Base-by-base conservation (phyloP, 1,284 basidiomycete genomes). In the Cystobasidium sp. region DNA sequence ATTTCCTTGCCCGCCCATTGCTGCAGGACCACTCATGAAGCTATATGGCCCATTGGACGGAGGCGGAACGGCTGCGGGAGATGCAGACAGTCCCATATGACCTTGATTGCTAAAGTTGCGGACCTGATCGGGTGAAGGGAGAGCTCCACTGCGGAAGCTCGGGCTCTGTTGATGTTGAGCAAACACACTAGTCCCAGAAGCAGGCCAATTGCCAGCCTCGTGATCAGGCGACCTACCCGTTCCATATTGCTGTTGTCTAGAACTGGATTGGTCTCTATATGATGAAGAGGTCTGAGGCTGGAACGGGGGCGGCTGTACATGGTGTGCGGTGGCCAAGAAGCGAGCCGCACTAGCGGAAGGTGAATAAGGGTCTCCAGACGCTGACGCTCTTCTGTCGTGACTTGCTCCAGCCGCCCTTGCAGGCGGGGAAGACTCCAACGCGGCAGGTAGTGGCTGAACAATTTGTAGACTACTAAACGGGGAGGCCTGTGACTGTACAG, bases 291-390 rank as follows among this genome's bases (percentile, higher is more conserved):
- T 56, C 31, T 56, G 52, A 22, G 62, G 70, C 24, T 55, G 63
- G 22, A 66, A 24, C 10, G 62, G 63, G 16, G 70, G 63, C 10
- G 70, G 70, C 46, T 73, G 70, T 16, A 65, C 63, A 46, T 73
- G 62, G 16, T 66, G 70, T 31, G 70, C 70, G 12, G 70, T 73
- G 0, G 70, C 70, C 22, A 73, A 51, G 43, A 52, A 73, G 41
- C 70, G 56, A 47, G 70, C 70, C n/a, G 63, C 70, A 59, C 52
- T 65, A 10, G 70, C 70, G 47, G 70, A 65, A 22, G 70, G 70
- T 5, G 70, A 73, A 46, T 73, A 66, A 6, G 70, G 70, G 41
- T 73, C 70, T 20, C 70, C 70, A n/a, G 70, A 73, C 31, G 63
- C 62, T 14, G 70, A 73, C n/a, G 70, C 37, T 7, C 70, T 41